Conservation (phyloP, 2,329 filamentous ascomycete genomes). For the Alternaria gaisen region DNA sequence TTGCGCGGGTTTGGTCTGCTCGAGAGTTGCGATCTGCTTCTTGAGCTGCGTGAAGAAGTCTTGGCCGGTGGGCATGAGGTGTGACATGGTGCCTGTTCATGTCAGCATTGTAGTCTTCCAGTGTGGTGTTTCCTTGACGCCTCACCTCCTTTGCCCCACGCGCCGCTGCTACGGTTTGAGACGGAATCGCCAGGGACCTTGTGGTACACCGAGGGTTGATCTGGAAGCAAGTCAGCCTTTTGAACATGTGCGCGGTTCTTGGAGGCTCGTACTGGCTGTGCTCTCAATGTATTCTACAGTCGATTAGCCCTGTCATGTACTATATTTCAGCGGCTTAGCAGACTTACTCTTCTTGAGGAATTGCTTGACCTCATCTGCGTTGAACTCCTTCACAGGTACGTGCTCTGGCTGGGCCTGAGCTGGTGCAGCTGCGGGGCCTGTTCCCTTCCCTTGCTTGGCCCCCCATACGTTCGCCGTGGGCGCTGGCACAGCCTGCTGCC, state of each 20-base stretch:
- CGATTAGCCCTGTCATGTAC: conserved; percentile 29
- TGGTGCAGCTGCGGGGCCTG: conserved; percentile 25
- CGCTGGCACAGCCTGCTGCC: conserved; percentile 44
- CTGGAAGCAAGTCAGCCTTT: conserved; percentile 34
- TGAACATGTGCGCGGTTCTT: conserved; percentile 6
- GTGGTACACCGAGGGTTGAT: conserved; percentile 46
- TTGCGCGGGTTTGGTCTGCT: conserved; percentile 48
- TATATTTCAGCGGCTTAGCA: too few relatives aligned
- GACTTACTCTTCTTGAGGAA: conserved; percentile 53
- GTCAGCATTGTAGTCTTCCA: conserved; percentile 19
- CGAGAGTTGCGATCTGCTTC: conserved; percentile 55
- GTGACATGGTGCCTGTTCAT: conserved; percentile 45
- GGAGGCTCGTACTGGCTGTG: conserved; percentile 34
- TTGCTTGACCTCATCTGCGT: conserved; percentile 54
- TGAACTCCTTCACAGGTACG: conserved; percentile 54
- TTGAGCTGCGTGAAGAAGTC: conserved; percentile 57
- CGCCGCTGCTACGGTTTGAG: conserved; percentile 48
- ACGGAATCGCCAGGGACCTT: conserved; percentile 53
- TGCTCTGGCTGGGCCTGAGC: conserved; percentile 39
- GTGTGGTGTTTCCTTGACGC: neutral
- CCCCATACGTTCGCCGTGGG: conserved; percentile 49
- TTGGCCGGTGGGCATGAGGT: conserved; percentile 56
- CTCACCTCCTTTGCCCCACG: conserved; percentile 54
- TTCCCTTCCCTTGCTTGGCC: conserved; percentile 41
- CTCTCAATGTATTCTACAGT: conserved; percentile 40